These are phyloP conservation scores for Cadophora luteo-olivacea DNA, from an alignment of 2,329 filamentous ascomycete genomes.

Conservation along the genomic window DNA sequence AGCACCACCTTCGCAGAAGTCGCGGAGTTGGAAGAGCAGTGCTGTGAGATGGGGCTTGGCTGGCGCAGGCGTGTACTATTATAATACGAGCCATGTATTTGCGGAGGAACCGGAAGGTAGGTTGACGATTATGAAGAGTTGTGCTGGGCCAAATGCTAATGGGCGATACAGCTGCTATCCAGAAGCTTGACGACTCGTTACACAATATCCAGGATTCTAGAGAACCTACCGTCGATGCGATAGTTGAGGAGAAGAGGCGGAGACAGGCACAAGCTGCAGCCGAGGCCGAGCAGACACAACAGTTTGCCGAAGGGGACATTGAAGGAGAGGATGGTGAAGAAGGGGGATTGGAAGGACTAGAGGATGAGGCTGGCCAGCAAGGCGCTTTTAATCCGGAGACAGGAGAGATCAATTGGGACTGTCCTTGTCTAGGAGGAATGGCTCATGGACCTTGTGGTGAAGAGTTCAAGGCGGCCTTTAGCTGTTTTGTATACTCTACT, in stretches of 20 bases:
- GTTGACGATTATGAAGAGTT: not conserved
- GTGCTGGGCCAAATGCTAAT: conserved; percentile 32
- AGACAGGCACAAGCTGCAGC: conserved; percentile 42
- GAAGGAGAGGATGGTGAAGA: conserved; percentile 36
- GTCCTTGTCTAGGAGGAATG: conserved; percentile 96
- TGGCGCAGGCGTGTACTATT: conserved; percentile 83
- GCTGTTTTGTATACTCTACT: conserved; percentile 95
- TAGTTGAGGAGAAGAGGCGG: conserved; percentile 67
- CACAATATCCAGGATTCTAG: conserved; percentile 53
- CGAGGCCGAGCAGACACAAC: conserved; percentile 37
- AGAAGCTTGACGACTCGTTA: conserved; percentile 46
- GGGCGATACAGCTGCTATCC: conserved; percentile 37
- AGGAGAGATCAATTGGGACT: conserved; percentile 99
- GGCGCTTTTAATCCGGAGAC: conserved; percentile 98
- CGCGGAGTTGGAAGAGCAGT: conserved; percentile 82
- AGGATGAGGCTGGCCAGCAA: conserved; percentile 84
- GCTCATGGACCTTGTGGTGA: conserved; percentile 94
- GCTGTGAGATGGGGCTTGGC: conserved; percentile 78
- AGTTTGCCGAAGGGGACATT: conserved; percentile 32
- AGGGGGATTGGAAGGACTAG: conserved; percentile 60
- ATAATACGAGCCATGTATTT: conserved; percentile 88
- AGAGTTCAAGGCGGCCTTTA: conserved; percentile 94
- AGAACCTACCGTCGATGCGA: conserved; percentile 69
- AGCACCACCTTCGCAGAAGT: conserved; percentile 65
- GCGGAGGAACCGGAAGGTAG: conserved; percentile 80